Evolutionary conservation across 257 asterid species (phyloP).

Genomic region (Lavandula angustifolia): DNA sequence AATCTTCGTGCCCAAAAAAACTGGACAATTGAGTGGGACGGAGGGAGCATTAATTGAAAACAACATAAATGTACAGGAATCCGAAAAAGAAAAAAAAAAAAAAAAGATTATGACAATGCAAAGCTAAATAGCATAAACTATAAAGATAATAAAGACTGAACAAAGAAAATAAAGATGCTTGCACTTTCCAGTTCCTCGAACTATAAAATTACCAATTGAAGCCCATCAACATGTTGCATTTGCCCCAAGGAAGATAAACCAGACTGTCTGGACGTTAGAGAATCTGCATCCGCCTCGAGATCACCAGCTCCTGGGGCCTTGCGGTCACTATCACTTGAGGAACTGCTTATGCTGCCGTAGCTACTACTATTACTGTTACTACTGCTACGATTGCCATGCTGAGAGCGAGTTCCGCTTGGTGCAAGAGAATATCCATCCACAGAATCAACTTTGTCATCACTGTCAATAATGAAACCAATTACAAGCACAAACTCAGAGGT

Average conservation of each 20-base stretch:
- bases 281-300: slow-evolving; percentile 99
- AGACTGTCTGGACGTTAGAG: slow-evolving; percentile 79
- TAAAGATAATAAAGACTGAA: slow-evolving; percentile 2
- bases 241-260: slow-evolving; percentile 79
- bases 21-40: no score
- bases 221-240: slow-evolving; percentile 60
- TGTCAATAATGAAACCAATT: slow-evolving; percentile 48
- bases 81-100: no score
- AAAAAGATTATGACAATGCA: neutral
- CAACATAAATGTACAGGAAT: neutral
- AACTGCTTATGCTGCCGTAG: slow-evolving; percentile 80
- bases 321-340: slow-evolving; percentile 86
- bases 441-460: slow-evolving; percentile 64
- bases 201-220: slow-evolving; percentile 51
- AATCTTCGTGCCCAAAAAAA: no score
- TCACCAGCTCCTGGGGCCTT: slow-evolving; percentile 76
- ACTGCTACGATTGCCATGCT: slow-evolving; percentile 76
- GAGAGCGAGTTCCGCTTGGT: slow-evolving; percentile 61
- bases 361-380: slow-evolving; percentile 92
- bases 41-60: neutral
- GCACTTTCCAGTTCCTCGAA: slow-evolving; percentile 23
- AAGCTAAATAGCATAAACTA: slow-evolving; percentile 3
- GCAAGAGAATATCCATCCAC: slow-evolving; percentile 66
- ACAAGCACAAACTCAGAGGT: slow-evolving; percentile 31
- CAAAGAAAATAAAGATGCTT: slow-evolving; percentile 17